phyloP scores from a whole-genome alignment of 2,329 filamentous ascomycete genomes.

The Elsinoe perseae region DNA sequence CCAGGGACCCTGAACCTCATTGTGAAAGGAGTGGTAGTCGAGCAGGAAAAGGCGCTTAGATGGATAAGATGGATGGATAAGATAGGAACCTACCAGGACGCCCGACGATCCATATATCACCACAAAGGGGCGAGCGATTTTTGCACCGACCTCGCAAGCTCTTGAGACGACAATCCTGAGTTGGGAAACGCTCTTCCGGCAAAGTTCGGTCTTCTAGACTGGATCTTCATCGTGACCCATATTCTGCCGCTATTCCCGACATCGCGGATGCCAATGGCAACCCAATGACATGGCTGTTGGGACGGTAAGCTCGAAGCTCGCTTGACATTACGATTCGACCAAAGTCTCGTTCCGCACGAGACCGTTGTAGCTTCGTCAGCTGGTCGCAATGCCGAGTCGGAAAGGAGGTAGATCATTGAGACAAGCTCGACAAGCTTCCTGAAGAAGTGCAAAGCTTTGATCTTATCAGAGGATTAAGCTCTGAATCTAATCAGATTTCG shows the following conservation, averaged over 20 bases:
- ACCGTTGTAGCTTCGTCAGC: constrained; percentile 6
- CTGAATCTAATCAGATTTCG: constrained; percentile 4
- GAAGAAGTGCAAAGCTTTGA: constrained; percentile 5
- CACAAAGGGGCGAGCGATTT: not conserved
- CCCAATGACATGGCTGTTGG: not conserved
- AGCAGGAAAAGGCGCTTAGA: not conserved
- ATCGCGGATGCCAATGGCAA: not conserved
- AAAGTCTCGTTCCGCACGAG: not conserved
- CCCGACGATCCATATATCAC: not conserved
- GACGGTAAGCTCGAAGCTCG: not conserved
- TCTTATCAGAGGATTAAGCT: constrained; percentile 7
- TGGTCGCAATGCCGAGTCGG: not conserved
- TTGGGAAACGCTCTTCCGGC: not conserved
- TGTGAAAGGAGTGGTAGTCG: not conserved
- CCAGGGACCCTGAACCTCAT: constrained; percentile 17
- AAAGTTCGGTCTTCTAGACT: not conserved
- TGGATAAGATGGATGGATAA: constrained; percentile 14
- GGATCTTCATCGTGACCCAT: not conserved
- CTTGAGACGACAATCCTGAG: not conserved
- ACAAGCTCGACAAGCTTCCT: constrained; percentile 5
- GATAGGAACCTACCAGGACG: not conserved
- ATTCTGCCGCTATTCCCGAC: constrained; percentile 1
- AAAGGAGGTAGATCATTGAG: not conserved
- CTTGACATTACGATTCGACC: not conserved
- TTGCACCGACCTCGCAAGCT: not conserved